Evolutionary conservation across 1,139 yeast species (phyloP).

Genomic region (Geotrichum histeridarum): DNA sequence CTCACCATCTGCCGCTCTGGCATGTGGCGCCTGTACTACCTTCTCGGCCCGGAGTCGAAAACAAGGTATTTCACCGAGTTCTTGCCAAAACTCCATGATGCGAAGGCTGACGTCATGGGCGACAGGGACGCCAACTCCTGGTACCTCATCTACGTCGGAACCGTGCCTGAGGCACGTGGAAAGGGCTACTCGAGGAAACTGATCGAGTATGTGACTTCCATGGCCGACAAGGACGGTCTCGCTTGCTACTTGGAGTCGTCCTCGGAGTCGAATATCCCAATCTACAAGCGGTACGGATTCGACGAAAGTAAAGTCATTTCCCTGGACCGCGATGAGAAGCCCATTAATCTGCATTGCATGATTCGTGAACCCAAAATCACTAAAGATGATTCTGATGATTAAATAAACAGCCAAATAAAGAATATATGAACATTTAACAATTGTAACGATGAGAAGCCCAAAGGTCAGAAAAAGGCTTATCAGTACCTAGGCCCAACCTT

Average conservation of each 20-base stretch:
- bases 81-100: conserved; percentile 54
- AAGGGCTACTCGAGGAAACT: conserved; percentile 60
- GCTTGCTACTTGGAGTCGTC: conserved; percentile 58
- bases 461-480: neutral
- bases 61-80: conserved; percentile 52
- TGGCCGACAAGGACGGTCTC: conserved; percentile 45
- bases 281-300: conserved; percentile 56
- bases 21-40: conserved; percentile 49
- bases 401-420: neutral
- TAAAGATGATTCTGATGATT: conserved; percentile 21
- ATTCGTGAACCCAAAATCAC: conserved; percentile 25
- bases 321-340: conserved; percentile 22
- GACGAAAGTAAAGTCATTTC: conserved; percentile 21
- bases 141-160: conserved; percentile 60
- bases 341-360: conserved; percentile 27
- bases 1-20: conserved; percentile 54
- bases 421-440: neutral
- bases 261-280: conserved; percentile 49
- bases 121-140: conserved; percentile 43
- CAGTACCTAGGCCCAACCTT: too few relatives aligned
- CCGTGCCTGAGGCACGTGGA: conserved; percentile 55
- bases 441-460: neutral
- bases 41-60: conserved; percentile 49
- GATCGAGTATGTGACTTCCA: conserved; percentile 52
- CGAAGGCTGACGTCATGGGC: conserved; percentile 35